Evolutionary conservation across 257 asterid genomes (phyloP).

Genomic region (Plantago ovata): DNA sequence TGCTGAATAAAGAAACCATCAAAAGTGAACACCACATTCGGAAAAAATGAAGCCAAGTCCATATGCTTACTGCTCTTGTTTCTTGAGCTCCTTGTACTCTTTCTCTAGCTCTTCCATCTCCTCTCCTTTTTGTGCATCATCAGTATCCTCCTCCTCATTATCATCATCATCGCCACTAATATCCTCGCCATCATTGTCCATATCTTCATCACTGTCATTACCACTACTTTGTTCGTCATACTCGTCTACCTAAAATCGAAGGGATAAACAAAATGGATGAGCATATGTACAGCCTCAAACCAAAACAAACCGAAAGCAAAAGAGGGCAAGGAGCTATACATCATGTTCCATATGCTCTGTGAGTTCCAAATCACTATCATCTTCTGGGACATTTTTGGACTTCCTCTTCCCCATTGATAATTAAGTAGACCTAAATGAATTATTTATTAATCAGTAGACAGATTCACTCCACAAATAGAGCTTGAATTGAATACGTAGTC

Average conservation of each 20-base stretch:
- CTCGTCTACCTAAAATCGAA: conserved; percentile 19
- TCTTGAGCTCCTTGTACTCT: conserved; percentile 56
- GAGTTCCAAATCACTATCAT: conserved; percentile 47
- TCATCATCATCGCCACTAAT: conserved; percentile 16
- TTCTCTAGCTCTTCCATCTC: conserved; percentile 76
- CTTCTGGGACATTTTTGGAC: conserved; percentile 33
- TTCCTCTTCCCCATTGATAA: conserved; percentile 41
- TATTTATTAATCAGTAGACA: too few relatives aligned
- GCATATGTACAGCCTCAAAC: neutral
- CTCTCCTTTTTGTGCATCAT: conserved; percentile 37
- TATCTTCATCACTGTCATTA: conserved; percentile 20
- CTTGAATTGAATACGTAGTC: too few relatives aligned
- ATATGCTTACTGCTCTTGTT: conserved; percentile 67
- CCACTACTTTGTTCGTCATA: neutral
- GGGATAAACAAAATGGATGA: conserved; percentile 8
- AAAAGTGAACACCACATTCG: neutral
- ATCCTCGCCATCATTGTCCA: conserved; percentile 17
- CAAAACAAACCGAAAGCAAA: neutral
- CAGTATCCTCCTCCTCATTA: conserved; percentile 25
- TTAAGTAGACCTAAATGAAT: neutral
- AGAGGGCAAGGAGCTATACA: neutral
- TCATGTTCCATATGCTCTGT: conserved; percentile 23
- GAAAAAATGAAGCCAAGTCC: conserved; percentile 12
- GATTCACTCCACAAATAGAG: too few relatives aligned
- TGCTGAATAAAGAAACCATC: neutral